Evolutionary conservation across 2,329 filamentous ascomycete species (phyloP).

Genomic region (Penicillium brasilianum): DNA sequence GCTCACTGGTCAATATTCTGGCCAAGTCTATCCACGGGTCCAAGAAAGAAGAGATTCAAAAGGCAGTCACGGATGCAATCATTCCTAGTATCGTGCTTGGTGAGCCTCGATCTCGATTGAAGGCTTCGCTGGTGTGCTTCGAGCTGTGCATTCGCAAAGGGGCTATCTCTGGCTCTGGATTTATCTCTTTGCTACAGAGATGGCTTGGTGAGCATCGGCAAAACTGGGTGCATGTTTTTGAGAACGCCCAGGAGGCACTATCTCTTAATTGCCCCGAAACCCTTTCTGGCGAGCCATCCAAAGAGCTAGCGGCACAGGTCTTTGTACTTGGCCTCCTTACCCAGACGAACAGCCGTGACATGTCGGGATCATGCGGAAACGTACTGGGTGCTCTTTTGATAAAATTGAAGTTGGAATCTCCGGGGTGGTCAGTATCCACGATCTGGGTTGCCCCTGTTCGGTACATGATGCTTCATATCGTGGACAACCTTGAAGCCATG

Average conservation of each 20-base stretch:
- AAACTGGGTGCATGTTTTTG: conserved; percentile 40
- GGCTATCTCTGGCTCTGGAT: conserved; percentile 38
- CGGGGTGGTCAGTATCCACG: conserved; percentile 23
- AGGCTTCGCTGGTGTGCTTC: conserved; percentile 43
- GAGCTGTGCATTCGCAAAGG: conserved; percentile 47
- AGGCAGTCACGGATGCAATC: conserved; percentile 32
- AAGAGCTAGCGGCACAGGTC: conserved; percentile 36
- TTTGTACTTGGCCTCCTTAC: conserved; percentile 40
- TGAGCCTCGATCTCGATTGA: conserved; percentile 46
- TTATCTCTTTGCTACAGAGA: conserved; percentile 36
- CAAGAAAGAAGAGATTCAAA: conserved; percentile 27
- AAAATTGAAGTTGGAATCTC: conserved; percentile 31
- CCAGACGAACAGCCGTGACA: conserved; percentile 38
- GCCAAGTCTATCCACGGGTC: conserved; percentile 35
- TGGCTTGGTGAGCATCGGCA: conserved; percentile 43
- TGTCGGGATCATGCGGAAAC: conserved; percentile 37
- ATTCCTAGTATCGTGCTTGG: conserved; percentile 46
- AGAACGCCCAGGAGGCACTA: conserved; percentile 40
- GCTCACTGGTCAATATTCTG: conserved; percentile 45
- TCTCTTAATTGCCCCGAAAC: conserved; percentile 32
- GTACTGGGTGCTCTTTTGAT: conserved; percentile 37
- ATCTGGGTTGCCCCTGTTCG: conserved; percentile 46
- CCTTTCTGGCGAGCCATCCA: conserved; percentile 16
- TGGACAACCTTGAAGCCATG: conserved; percentile 42
- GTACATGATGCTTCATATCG: conserved; percentile 43